Conservation (phyloP, 2,329 filamentous ascomycete genomes). For the Amylocarpus encephaloides region DNA sequence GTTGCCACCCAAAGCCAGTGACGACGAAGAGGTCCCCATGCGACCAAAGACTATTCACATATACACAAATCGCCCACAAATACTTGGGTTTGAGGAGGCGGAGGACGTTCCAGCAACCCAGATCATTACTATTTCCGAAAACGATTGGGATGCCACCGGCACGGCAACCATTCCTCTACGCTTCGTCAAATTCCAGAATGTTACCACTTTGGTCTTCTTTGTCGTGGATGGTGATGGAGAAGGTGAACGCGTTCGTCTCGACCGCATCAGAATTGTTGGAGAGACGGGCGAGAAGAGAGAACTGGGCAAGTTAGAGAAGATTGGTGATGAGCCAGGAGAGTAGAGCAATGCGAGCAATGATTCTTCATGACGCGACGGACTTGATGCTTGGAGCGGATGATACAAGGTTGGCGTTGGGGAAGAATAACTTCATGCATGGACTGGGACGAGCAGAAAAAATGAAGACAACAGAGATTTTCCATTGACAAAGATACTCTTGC, state of each 20-base stretch:
- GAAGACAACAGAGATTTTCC: conserved; percentile 7
- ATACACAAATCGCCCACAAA: conserved; percentile 82
- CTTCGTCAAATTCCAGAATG: conserved; percentile 97
- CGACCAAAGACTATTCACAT: conserved; percentile 78
- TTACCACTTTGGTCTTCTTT: conserved; percentile 80
- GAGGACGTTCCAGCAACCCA: conserved; percentile 81
- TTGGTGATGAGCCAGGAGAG: conserved; percentile 67
- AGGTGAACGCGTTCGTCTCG: conserved; percentile 77
- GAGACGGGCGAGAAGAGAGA: conserved; percentile 88
- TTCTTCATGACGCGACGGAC: not conserved
- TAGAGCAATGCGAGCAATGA: conserved; percentile 3
- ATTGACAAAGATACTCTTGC: not conserved
- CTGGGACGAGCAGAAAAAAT: not conserved
- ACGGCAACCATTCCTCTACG: conserved; percentile 69
- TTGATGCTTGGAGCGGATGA: conserved; percentile 4
- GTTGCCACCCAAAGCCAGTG: conserved; percentile 46
- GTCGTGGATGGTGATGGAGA: conserved; percentile 80
- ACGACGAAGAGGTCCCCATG: conserved; percentile 68
- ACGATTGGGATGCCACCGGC: conserved; percentile 76
- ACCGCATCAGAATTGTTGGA: conserved; percentile 73
- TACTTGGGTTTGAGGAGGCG: conserved; percentile 91
- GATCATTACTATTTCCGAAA: conserved; percentile 62
- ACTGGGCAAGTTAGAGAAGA: conserved; percentile 92
- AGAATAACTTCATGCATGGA: conserved; percentile 2
- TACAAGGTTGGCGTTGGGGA: conserved; percentile 20